These are phyloP conservation scores for Hordeum marinum DNA, from an alignment of 176 grass and related monocot species.

Conservation along the genomic window DNA sequence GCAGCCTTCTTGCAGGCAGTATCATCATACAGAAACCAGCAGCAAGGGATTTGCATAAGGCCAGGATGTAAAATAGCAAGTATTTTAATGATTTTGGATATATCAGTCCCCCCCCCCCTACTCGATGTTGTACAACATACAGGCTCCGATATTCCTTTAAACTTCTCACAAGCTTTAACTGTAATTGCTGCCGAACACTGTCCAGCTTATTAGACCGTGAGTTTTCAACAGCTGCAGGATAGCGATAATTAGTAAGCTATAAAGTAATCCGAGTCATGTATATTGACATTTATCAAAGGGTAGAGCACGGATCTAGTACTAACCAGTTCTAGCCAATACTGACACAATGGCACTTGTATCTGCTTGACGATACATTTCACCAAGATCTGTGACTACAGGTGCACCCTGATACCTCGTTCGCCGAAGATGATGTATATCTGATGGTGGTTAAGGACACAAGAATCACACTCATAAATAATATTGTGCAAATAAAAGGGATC, in stretches of 20 bases:
- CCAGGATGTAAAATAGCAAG: constrained; percentile 63
- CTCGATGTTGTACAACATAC: constrained; percentile 68
- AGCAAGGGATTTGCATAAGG: constrained; percentile 72
- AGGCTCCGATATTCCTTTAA: constrained; percentile 90
- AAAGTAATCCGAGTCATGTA: background rate
- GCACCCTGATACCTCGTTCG: background rate
- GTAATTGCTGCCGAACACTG: constrained; percentile 70
- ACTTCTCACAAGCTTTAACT: constrained; percentile 78
- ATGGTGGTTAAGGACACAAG: too few species aligned
- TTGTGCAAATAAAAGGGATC: constrained; percentile 35
- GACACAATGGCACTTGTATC: constrained; percentile 83
- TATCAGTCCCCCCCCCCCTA: constrained; percentile 74
- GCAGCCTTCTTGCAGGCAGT: constrained; percentile 48
- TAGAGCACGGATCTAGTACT: constrained; percentile 22
- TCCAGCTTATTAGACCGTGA: constrained; percentile 86
- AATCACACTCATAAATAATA: too few species aligned
- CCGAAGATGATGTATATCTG: too few species aligned
- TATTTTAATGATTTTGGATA: constrained; percentile 82
- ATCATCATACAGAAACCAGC: constrained; percentile 84
- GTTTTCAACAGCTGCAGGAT: constrained; percentile 76
- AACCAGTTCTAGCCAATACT: constrained; percentile 74
- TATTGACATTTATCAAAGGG: constrained; percentile 2
- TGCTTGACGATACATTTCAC: constrained; percentile 97
- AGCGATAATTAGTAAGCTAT: constrained; percentile 1
- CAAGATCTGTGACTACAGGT: constrained; percentile 89